Evolutionary conservation across 805 yeast species (phyloP), one percentile per base, ranked within the genome.

Genomic region (Lachancea fermentati): DNA sequence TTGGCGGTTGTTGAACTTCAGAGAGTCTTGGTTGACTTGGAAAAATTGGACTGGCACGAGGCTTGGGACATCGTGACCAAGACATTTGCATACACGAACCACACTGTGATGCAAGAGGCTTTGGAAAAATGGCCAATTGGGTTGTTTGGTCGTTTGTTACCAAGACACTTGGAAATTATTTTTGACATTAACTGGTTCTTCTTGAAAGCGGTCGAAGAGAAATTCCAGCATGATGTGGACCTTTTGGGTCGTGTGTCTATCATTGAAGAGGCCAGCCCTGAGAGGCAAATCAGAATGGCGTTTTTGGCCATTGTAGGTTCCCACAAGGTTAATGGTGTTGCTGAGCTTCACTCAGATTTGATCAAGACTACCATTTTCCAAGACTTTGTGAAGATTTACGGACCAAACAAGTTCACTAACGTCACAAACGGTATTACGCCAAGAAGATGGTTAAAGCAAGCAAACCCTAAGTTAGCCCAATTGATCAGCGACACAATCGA

Each of bases 351-450:
- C 66, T 86, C 96, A 19, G 95, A 88, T 60, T 75, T 88, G 60
- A 84, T 88, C 63, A 83, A 76, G 62, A 85, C 93, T 24, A 86
- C 96, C 4, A 85, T 88, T 51, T 88, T 88, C 68, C 81, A 81
- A 61, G 96, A 89, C 65, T 88, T 88, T 59, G 97, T 88, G 41
- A 74, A 73, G 46, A 73, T 88, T 28, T 88, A 76, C 54, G 97
- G 97, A 36, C 56, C 72, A 16, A 85, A 85, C 47, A 85, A 84
- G 65, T 88, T 88, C 65, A 85, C 85, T 38, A 88, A 88, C 55
- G 96, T 88, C 46, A 88, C 97, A 36, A 88, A 88, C 63, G 97
- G 97, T 67, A 79, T 88, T 58, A 88, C 97, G 2, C 96, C 96
- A 52, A 79, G 97, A 73, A 81, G 97, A 67, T 88, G 97, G 97